Conservation (phyloP, 106 monocot genomes). For the Platanthera guangdongensis region DNA sequence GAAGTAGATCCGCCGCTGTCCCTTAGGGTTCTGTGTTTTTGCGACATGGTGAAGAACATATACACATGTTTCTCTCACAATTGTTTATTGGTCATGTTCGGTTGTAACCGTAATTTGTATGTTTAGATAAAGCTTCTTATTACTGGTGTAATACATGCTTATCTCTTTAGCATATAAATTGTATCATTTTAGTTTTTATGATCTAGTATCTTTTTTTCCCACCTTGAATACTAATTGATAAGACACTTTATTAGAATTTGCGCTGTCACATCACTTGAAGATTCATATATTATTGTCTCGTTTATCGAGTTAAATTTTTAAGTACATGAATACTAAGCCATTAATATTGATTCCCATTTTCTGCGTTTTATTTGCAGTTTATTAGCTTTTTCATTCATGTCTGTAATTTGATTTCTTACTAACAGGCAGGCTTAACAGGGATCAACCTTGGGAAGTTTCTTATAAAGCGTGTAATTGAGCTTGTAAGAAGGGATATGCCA, state of each 20-base stretch:
- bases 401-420: background rate
- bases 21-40: background rate
- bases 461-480: conserved; percentile 71
- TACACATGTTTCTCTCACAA: background rate
- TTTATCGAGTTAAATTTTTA: conserved; percentile 1
- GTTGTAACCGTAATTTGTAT: background rate
- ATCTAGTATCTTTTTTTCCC: background rate
- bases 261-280: background rate
- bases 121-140: background rate
- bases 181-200: background rate
- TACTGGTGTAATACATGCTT: background rate
- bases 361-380: background rate
- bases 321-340: background rate
- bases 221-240: background rate
- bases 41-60: background rate
- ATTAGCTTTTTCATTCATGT: background rate
- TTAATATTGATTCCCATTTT: background rate
- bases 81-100: background rate
- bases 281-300: background rate
- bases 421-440: conserved; percentile 78
- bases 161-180: background rate
- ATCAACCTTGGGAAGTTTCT: conserved; percentile 89
- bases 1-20: background rate
- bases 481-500: conserved; percentile 69
- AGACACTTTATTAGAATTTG: background rate